Evolutionary conservation across 1,284 basidiomycete genomes (phyloP).

Genomic region (Ceratobasidium sp.): DNA sequence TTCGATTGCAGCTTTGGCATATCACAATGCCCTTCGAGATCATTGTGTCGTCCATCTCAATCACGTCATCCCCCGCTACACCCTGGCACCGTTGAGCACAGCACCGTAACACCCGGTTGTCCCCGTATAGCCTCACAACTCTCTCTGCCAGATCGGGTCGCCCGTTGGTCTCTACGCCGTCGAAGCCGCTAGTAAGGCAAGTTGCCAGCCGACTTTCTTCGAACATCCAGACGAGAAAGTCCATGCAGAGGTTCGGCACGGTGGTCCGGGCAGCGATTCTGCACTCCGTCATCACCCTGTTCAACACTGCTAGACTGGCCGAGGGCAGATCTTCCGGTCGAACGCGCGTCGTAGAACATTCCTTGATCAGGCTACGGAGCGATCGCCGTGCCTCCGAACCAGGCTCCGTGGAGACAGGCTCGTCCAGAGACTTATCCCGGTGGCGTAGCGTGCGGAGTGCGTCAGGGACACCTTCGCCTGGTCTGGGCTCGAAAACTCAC

Average conservation of each 20-base stretch:
- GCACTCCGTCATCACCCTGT: neutral
- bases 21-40: too few relatives aligned
- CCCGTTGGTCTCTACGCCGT: neutral
- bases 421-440: too few relatives aligned
- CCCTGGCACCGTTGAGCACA: neutral
- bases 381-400: too few relatives aligned
- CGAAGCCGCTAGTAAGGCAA: slow-evolving; percentile 14
- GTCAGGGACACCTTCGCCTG: too few relatives aligned
- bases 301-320: neutral
- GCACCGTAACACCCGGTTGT: slow-evolving; percentile 9
- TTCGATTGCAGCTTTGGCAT: neutral
- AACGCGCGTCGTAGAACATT: neutral
- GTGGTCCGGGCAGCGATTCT: neutral
- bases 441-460: too few relatives aligned
- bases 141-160: neutral
- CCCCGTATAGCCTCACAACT: slow-evolving; percentile 1
- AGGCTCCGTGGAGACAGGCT: too few relatives aligned
- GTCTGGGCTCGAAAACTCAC: too few relatives aligned
- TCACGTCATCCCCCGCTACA: neutral
- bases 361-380: neutral
- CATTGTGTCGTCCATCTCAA: neutral
- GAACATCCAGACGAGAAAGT: neutral
- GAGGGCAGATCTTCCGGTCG: neutral
- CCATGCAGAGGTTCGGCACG: neutral
- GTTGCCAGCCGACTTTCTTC: neutral